Evolutionary conservation across 192 early-diverging fungal genomes (phyloP).

Genomic region (Podila epicladia): DNA sequence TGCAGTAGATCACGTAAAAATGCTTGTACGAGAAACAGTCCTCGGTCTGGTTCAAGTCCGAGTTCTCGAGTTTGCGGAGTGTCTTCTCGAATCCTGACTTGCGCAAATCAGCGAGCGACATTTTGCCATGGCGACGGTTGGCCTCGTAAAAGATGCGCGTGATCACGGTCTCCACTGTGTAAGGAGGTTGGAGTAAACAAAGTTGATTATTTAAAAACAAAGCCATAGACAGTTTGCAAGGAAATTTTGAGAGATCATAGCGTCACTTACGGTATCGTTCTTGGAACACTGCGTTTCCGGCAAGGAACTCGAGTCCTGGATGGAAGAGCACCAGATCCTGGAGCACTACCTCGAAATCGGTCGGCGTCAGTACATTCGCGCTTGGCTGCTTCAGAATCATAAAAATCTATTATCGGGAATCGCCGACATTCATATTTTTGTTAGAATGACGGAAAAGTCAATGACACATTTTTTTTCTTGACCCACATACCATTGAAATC

Average conservation of each 20-base stretch:
- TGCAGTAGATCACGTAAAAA: slow-evolving; percentile 98
- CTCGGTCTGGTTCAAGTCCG: slow-evolving; percentile 67
- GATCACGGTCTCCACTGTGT: slow-evolving; percentile 87
- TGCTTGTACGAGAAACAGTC: slow-evolving; percentile 97
- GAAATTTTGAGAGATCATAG: not conserved
- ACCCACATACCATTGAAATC: slow-evolving; percentile 48
- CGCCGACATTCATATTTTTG: not conserved
- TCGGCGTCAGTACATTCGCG: slow-evolving; percentile 60
- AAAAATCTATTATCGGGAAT: slow-evolving; percentile 53
- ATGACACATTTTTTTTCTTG: too few species aligned
- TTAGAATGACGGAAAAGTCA: not conserved
- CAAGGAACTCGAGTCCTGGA: slow-evolving; percentile 88
- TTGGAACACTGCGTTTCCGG: slow-evolving; percentile 83
- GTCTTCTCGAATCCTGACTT: slow-evolving; percentile 68
- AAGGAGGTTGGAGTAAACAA: not conserved
- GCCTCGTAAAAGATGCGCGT: slow-evolving; percentile 86
- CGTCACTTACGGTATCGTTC: slow-evolving; percentile 76
- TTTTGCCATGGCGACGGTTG: slow-evolving; percentile 71
- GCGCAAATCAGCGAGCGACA: slow-evolving; percentile 83
- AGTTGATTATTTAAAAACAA: not conserved
- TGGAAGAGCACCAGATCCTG: slow-evolving; percentile 90
- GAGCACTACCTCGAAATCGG: slow-evolving; percentile 74
- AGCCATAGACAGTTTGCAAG: not conserved
- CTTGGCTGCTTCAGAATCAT: slow-evolving; percentile 63
- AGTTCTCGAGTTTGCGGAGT: slow-evolving; percentile 70